Base-by-base conservation (phyloP, 2,329 filamentous ascomycete genomes). In the Tolypocladium paradoxum region DNA sequence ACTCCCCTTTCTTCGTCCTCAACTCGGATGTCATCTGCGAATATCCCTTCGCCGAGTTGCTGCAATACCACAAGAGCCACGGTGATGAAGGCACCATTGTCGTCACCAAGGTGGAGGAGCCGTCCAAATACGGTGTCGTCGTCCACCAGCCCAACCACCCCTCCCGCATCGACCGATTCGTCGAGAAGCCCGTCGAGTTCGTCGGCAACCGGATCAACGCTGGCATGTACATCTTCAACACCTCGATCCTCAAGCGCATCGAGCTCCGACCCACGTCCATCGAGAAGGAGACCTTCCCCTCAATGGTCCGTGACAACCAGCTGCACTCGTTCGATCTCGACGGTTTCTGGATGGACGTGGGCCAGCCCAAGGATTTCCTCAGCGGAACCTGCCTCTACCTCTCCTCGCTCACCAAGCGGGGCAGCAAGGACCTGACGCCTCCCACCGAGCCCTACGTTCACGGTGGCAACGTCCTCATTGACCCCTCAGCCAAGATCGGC, bases 271-370 rank as follows among this genome's bases (percentile, higher is more conserved):
- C 93, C 43, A 97, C 92, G 50, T 96, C 90, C 7, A 99, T 97
- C 68, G 92, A 99, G 76, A 92, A 97, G 76, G 93, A 97, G 77
- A 96, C 90, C 35, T 99, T 99, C 87, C 92, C 92, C 48, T 84
- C 89, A 62, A 93, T 97, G 70, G 88, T 88, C 73, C 84, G 81
- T 64, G 92, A 96, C 64, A 90, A 90, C 60, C 82, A 92, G 72
- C 77, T 97, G 58, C 92, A 97, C 79, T 96, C 90, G 2, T 96
- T 95, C 68, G 92, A 97, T 68, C 83, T 97, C 33, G 90, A 96
- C 61, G 90, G 92, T 62, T 97, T 95, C 83, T 97, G 92, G 92
- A 97, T 97, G 92, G 92, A 97, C 64, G 90, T 99, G 59, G 92
- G 92, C 64, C 92, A 99, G 75, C 92, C 92, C 63, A 99, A 97